A percentile compares a stretch with the other conserved stretches of the same genome.
Evolutionary conservation across 2,329 filamentous ascomycete genomes (phyloP).

Genomic region (Fusarium sp.): DNA sequence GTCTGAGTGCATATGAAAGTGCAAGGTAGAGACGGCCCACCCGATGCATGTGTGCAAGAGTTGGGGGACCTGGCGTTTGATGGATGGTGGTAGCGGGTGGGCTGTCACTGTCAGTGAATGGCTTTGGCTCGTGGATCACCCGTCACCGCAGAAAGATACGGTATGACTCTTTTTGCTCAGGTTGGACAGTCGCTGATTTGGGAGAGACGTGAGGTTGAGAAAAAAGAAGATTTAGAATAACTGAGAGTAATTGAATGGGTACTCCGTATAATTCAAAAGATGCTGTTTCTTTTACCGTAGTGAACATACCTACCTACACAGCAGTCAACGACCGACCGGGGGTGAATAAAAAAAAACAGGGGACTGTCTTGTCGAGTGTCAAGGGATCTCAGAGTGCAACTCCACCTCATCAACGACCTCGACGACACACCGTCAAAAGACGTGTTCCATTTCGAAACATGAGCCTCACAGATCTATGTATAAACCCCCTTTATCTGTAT

Average conservation of each 20-base stretch:
- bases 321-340: conserved; percentile 2
- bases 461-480: neutral
- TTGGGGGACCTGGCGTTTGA: conserved; percentile 14
- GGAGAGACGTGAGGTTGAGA: neutral
- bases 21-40: conserved; percentile 30
- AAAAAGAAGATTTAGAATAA: neutral
- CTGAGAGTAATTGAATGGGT: conserved; percentile 6
- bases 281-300: neutral
- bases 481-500: neutral
- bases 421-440: conserved; percentile 41
- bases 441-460: conserved; percentile 33
- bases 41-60: conserved; percentile 16
- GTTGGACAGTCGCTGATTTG: neutral
- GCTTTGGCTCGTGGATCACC: conserved; percentile 27
- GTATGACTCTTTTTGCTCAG: conserved; percentile 17
- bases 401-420: conserved; percentile 37
- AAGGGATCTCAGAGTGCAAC: conserved; percentile 36
- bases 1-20: conserved; percentile 22
- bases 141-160: conserved; percentile 28
- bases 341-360: conserved; percentile 12
- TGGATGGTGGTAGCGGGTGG: conserved; percentile 25
- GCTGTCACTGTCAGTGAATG: conserved; percentile 25
- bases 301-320: neutral
- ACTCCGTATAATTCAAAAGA: neutral
- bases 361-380: conserved; percentile 25